These are phyloP conservation scores for Glonium stellatum DNA, from an alignment of 495 filamentous ascomycete genomes.

Conservation along the genomic window DNA sequence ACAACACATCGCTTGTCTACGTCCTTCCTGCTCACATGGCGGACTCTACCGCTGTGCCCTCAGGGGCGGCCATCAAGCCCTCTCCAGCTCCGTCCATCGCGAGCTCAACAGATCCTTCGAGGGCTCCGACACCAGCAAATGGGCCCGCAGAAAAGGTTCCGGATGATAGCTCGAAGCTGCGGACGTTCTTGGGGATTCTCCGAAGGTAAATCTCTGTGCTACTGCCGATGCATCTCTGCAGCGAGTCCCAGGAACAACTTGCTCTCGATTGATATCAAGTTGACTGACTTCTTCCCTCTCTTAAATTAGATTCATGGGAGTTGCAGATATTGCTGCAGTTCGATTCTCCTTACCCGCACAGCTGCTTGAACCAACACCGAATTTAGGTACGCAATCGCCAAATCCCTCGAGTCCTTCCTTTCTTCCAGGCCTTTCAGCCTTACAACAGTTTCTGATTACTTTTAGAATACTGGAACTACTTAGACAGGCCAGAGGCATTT, in stretches of 20 bases:
- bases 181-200: conserved; percentile 74
- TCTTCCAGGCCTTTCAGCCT: not conserved
- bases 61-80: conserved; percentile 3
- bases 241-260: not conserved
- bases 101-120: conserved; percentile 19
- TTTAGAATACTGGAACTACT: conserved; percentile 94
- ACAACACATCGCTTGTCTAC: not conserved
- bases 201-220: conserved; percentile 49
- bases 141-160: conserved; percentile 52
- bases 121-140: conserved; percentile 21
- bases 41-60: not conserved
- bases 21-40: not conserved
- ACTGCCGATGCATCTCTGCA: not conserved
- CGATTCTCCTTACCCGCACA: conserved; percentile 94
- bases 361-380: conserved; percentile 89
- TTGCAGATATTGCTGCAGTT: conserved; percentile 88
- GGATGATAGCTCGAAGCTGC: conserved; percentile 77
- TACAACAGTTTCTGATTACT: conserved; percentile 8
- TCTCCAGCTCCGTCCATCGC: conserved; percentile 11
- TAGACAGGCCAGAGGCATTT: conserved; percentile 93
- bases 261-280: not conserved
- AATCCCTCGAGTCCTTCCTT: not conserved
- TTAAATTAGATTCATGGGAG: conserved; percentile 71
- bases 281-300: not conserved
- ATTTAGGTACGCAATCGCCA: conserved; percentile 55